phyloP scores from a whole-genome alignment of 768 basidiomycete species.

The Galerina sulciceps region DNA sequence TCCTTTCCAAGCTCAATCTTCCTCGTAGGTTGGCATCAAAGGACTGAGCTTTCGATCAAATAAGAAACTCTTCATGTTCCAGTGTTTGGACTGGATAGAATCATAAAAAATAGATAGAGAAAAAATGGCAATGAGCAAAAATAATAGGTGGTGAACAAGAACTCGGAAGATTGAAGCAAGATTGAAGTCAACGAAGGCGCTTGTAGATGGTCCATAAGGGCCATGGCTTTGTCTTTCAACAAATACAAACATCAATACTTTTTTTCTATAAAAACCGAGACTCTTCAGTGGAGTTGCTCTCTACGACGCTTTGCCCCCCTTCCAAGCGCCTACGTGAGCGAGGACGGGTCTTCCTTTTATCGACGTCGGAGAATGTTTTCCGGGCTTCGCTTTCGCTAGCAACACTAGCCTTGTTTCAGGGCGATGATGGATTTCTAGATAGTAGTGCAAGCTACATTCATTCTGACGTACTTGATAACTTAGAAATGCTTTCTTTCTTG shows the following conservation, averaged over 20 bases:
- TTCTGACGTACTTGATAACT: not conserved
- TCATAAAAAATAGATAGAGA: too few relatives aligned
- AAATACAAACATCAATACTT: not conserved
- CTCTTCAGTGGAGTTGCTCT: not conserved
- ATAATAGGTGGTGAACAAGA: too few relatives aligned
- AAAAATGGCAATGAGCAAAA: too few relatives aligned
- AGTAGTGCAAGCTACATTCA: slow-evolving; percentile 65
- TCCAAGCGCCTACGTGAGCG: slow-evolving; percentile 34
- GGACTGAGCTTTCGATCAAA: too few relatives aligned
- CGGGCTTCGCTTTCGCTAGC: slow-evolving; percentile 77
- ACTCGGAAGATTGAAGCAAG: too few relatives aligned
- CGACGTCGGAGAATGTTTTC: slow-evolving; percentile 49
- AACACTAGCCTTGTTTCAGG: slow-evolving; percentile 57
- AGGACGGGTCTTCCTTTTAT: slow-evolving; percentile 36
- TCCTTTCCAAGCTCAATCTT: too few relatives aligned
- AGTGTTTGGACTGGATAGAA: too few relatives aligned
- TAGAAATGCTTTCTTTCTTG: not conserved
- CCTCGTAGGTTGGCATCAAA: too few relatives aligned
- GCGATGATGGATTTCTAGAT: slow-evolving; percentile 78
- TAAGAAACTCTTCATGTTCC: too few relatives aligned
- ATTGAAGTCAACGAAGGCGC: too few relatives aligned
- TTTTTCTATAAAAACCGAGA: not conserved
- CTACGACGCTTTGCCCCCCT: slow-evolving; percentile 31
- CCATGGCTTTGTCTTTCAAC: not conserved
- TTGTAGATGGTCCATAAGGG: too few relatives aligned